phyloP scores from a whole-genome alignment of 2,329 filamentous ascomycete species.

The Exophiala spinifera region DNA sequence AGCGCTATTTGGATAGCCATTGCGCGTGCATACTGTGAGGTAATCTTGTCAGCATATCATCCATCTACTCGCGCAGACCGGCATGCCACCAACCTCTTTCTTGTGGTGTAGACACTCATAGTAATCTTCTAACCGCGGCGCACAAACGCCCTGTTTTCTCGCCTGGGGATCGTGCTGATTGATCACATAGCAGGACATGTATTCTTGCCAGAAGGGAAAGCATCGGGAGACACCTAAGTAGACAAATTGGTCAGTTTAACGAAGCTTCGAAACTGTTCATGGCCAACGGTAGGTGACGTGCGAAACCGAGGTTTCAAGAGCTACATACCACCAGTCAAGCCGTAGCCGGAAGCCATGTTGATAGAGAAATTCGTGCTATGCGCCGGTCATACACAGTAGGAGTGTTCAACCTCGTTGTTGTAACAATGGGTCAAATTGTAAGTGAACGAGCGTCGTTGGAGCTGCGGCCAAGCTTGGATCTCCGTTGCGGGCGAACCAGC shows the following conservation, averaged over 20 bases:
- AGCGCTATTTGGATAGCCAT: conserved; percentile 78
- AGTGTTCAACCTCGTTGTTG: conserved; percentile 20
- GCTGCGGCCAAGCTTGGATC: conserved; percentile 8
- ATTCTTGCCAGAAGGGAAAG: conserved; percentile 99
- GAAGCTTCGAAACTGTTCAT: background rate
- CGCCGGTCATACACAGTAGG: conserved; percentile 10
- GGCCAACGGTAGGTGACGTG: background rate
- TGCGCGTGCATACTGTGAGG: conserved; percentile 68
- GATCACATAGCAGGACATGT: conserved; percentile 96
- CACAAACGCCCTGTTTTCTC: conserved; percentile 83
- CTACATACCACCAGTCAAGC: conserved; percentile 53
- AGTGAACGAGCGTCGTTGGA: conserved; percentile 3
- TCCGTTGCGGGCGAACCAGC: background rate
- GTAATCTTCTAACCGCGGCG: conserved; percentile 85
- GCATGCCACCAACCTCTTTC: conserved; percentile 74
- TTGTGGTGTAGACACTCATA: conserved; percentile 98
- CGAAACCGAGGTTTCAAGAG: background rate
- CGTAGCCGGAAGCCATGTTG: conserved; percentile 51
- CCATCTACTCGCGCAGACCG: background rate
- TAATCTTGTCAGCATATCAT: conserved; percentile 7
- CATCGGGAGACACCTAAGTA: conserved; percentile 68
- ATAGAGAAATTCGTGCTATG: conserved; percentile 6
- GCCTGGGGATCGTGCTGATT: conserved; percentile 78
- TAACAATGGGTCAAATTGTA: background rate
- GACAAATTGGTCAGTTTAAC: conserved; percentile 5